Conservation (phyloP, 169 alveolate species). For the Babesia bovis region DNA sequence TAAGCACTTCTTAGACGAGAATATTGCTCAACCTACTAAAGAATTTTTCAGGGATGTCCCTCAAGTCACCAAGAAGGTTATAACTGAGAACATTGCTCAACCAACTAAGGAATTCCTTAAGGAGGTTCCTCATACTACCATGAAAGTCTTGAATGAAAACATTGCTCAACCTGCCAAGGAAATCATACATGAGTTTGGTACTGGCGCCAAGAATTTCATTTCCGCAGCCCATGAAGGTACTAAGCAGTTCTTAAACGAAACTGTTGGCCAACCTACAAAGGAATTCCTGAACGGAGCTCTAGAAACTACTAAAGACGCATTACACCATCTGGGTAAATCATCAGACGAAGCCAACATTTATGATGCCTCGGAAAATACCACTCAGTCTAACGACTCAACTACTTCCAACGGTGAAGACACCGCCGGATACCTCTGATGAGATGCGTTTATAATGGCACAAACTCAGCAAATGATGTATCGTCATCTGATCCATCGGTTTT, state of each 20-base stretch:
- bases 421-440: no score
- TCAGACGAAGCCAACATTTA: no score
- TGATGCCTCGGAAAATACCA: no score
- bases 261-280: background rate
- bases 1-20: constrained; percentile 3
- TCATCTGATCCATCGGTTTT: no score
- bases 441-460: no score
- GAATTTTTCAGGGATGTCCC: background rate
- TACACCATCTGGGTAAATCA: no score
- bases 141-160: background rate
- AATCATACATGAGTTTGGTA: background rate
- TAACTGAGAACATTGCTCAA: background rate
- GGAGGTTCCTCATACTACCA: background rate
- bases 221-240: background rate
- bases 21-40: background rate
- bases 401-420: no score
- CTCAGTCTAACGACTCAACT: no score
- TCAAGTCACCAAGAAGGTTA: background rate
- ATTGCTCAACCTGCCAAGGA: background rate
- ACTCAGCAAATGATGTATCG: no score
- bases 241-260: background rate
- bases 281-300: no score
- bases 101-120: background rate
- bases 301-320: no score
- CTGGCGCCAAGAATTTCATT: background rate